Percentiles rank a stretch among this genome's conserved stretches.
Conservation (phyloP, 106 monocot species). For the Dendrobium huoshanense region DNA sequence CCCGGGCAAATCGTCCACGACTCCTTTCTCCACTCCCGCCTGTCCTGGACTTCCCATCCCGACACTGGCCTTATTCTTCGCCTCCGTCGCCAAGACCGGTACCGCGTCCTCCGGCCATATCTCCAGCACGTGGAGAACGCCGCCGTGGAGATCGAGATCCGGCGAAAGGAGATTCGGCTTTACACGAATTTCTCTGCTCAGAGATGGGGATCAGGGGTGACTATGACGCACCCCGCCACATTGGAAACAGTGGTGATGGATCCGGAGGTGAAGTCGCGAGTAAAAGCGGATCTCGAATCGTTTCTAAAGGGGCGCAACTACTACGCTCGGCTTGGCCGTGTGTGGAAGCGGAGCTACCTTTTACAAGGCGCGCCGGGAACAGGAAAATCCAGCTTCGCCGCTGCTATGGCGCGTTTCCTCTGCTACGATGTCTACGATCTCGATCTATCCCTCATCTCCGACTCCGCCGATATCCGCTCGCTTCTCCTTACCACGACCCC, state of each 20-base stretch:
- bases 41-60: conserved; percentile 37
- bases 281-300: conserved; percentile 33
- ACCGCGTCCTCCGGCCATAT: conserved; percentile 53
- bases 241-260: conserved; percentile 53
- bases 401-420: conserved; percentile 52
- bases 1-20: conserved; percentile 32
- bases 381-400: conserved; percentile 52
- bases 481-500: conserved; percentile 36
- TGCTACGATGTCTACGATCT: conserved; percentile 52
- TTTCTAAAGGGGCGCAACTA: conserved; percentile 35
- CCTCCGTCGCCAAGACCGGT: conserved; percentile 32
- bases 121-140: conserved; percentile 51
- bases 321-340: conserved; percentile 42
- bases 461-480: conserved; percentile 23
- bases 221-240: conserved; percentile 45
- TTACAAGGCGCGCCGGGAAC: conserved; percentile 50
- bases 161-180: conserved; percentile 19
- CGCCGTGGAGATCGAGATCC: conserved; percentile 37
- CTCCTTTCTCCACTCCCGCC: conserved; percentile 40
- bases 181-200: conserved; percentile 17
- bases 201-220: conserved; percentile 15
- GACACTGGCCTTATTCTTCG: conserved; percentile 18
- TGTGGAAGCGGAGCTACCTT: conserved; percentile 64
- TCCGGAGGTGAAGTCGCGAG: conserved; percentile 26
- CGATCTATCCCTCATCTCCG: conserved; percentile 21